These are phyloP conservation scores for Chaetomidium leptoderma DNA, from an alignment of 495 filamentous ascomycete genomes.

Conservation along the genomic window DNA sequence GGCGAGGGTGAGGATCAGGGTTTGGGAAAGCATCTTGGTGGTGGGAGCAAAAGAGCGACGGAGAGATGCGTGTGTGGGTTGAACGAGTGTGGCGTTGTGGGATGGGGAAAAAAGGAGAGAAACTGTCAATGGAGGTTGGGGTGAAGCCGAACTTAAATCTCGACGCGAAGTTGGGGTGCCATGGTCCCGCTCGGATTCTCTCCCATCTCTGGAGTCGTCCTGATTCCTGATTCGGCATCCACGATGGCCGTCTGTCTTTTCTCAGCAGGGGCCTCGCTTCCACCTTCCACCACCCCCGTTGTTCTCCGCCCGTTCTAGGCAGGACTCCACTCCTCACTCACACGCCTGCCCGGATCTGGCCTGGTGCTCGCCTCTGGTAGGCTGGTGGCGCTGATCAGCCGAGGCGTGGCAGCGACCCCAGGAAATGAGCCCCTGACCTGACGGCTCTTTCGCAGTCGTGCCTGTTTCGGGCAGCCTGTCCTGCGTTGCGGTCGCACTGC, in stretches of 20 bases:
- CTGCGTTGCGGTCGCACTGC: no score
- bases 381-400: background rate
- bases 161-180: no score
- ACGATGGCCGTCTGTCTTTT: no score
- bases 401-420: background rate
- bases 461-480: constrained; percentile 5
- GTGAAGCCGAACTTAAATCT: no score
- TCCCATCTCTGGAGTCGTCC: no score
- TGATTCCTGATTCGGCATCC: no score
- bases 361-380: background rate
- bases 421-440: background rate
- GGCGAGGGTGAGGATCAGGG: constrained; percentile 16
- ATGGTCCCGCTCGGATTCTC: no score
- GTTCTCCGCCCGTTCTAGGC: background rate
- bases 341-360: background rate
- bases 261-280: no score
- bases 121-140: background rate
- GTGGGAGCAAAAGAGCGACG: background rate
- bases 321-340: background rate
- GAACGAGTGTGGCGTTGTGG: background rate
- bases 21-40: constrained; percentile 18
- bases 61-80: no score
- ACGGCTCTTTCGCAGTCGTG: constrained; percentile 3
- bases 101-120: background rate
- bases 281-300: no score